These are phyloP conservation scores for Phycomyces nitens DNA, from an alignment of 192 early-diverging fungal species.

Conservation along the genomic window DNA sequence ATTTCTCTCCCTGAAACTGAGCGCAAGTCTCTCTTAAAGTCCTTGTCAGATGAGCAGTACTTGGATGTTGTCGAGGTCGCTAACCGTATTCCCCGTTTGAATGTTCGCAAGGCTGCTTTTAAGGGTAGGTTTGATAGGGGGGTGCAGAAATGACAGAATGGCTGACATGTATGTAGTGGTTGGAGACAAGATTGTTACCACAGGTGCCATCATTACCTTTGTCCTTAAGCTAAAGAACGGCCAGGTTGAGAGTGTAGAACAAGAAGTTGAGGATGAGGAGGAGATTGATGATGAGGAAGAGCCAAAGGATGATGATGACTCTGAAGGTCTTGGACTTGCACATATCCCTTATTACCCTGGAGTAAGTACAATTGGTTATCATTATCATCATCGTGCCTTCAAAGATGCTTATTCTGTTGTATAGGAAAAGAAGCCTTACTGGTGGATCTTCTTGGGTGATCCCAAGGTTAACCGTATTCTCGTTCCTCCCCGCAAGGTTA, in stretches of 20 bases:
- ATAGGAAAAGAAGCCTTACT: constrained; percentile 72
- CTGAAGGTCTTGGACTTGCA: constrained; percentile 34
- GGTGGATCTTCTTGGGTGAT: constrained; percentile 91
- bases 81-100: constrained; percentile 70
- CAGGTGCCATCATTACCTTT: constrained; percentile 76
- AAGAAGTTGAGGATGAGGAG: constrained; percentile 25
- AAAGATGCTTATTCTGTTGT: background rate
- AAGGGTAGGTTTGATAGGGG: constrained; percentile 49
- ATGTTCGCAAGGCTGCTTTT: constrained; percentile 77
- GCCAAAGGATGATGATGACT: constrained; percentile 45
- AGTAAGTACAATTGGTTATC: constrained; percentile 16
- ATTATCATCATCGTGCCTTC: background rate
- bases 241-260: constrained; percentile 20
- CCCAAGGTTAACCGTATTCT: constrained; percentile 82
- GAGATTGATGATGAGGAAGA: constrained; percentile 35
- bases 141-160: background rate
- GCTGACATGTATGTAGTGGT: constrained; percentile 33
- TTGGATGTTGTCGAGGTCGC: constrained; percentile 72
- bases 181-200: constrained; percentile 76
- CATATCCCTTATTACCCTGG: constrained; percentile 70
- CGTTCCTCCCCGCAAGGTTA: constrained; percentile 70
- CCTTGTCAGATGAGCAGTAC: constrained; percentile 57
- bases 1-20: constrained; percentile 62
- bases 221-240: constrained; percentile 48
- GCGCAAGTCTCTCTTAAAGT: constrained; percentile 54